Base-by-base conservation (phyloP, 176 grass and related monocot genomes). In the Paspalum vaginatum region DNA sequence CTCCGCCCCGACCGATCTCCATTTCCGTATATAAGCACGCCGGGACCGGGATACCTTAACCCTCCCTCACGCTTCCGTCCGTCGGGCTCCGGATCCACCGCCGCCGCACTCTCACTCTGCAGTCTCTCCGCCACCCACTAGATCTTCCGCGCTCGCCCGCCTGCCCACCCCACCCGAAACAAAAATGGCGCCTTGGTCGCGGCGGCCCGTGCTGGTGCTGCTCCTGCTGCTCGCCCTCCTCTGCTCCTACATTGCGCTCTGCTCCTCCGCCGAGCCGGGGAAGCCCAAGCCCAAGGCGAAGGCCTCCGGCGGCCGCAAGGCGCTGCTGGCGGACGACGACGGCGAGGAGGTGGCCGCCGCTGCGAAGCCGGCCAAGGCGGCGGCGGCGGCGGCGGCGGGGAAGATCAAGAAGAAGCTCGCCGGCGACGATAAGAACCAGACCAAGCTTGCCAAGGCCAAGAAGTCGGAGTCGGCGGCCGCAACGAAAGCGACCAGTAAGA, bases 381-480 rank as follows among this genome's bases (percentile, higher is more conserved):
- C 60, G n/a, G 7, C 64, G 0, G 57, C 67, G 2, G 48, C 84
- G 0, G 38, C 75, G 6, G 21, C 66, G 1, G 86, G 83, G 3
- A 80, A 78, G 55, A 43, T 59, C 56, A 91, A 94, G 70, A 83
- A 88, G 83, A 88, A 91, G 84, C 43, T 85, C 42, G 45, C 57
- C 55, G 16, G 51, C 0, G 89, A 92, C 16, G 87, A 24, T 61
- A 99, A 93, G 85, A 90, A 93, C 74, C 83, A 95, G 72, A 89
- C 84, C 79, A 91, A 93, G 85, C 84, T 77, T 10, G 44, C 78
- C 25, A 98, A 93, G 64, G 50, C 84, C 26, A 99, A 91, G 88
- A 98, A 98, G 45, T 20, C 79, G 16, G 86, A 89, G 54, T 84
- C 90, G 2, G 32, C 88, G 9, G 13, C 78, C n/a, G 58, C 85